Evolutionary conservation across 2,329 filamentous ascomycete species (phyloP), one percentile per base, ranked within the genome.

Genomic region (Pseudogymnoascus sp.): DNA sequence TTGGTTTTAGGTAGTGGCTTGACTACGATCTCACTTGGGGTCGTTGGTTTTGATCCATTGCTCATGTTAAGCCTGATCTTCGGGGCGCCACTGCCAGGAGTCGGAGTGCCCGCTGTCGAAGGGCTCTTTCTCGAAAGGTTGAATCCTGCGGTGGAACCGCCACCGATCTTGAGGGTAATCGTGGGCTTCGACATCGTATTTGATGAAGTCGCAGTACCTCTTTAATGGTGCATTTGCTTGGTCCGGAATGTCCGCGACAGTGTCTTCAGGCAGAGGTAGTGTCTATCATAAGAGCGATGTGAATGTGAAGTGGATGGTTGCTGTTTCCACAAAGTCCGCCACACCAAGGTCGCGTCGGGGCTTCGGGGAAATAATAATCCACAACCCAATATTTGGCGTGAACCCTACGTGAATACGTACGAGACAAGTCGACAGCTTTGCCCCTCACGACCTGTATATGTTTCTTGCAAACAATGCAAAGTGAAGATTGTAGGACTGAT

Each of bases 1-100:
- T 88, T 87, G 2, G 83, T 86, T 71, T 82, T 86, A 40, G 69
- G 66, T 65, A 36, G 73, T 31, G 66, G 67, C 64, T 64, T 60
- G 21, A 67, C 63, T 7, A 66, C 57, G 34, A 63, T 57, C 26
- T 66, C 64, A 61, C 63, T 62, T 40, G 71, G 68, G 11, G 68
- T 70, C 59, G 69, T 65, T 34, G 69, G 70, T 12, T 66, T 68
- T 5, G 72, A 71, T 31, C 67, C 64, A 42, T 26, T 66, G 16
- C 60, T 67, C 34, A 64, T 59, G 12, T 65, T 67, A 47, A 73
- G 59, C 62, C 69, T 73, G 62, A 77, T 45, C 62, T 76, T 75
- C 37, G 60, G 72, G 67, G 64, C 71, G 66, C 63, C 72, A 69
- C 62, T 72, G 69, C 64, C 64, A 64, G 42, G 68, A 37, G 69